Base-by-base conservation (phyloP, 495 filamentous ascomycete genomes). In the Peziza echinospora region DNA sequence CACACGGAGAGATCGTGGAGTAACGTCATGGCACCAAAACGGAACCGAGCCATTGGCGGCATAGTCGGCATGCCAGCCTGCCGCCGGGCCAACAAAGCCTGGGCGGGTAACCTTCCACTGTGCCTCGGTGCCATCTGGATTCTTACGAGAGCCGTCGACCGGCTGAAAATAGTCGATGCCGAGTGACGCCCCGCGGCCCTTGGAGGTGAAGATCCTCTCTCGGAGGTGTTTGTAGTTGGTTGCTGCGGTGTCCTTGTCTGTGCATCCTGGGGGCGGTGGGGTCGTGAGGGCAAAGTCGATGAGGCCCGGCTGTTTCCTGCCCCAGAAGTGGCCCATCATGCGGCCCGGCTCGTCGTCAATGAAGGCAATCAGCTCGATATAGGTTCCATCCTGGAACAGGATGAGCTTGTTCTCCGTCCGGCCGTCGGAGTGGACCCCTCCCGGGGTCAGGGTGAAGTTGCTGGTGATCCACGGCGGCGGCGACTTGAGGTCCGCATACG, bases 321-420 rank as follows among this genome's bases (percentile, higher is more conserved):
- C 71, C 72, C 71, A 77, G 39, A 65, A 66, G 49, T 74, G 70
- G 4, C 58, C 57, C 10, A 51, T 53, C 21, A 67, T 63, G 16
- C 54, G 50, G 5, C 49, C 54, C 0, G 64, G 62, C 43, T 63
- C 56, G 44, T 67, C 67, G 26, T 67, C 53, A 25, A 73, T 64
- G 60, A 77, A 77, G 46, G 68, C 68, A 52, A 76, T 71, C 8
- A 76, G 62, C 55, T 77, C 73, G 47, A 77, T 54, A 61, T 77
- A 77, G 24, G 62, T 63, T 43, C 73, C 72, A 53, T 76, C 72
- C 24, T 54, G 24, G 53, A 77, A 70, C 24, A 71, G 49, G 45
- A 72, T 66, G 26, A 77, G 67, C 24, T 65, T 68, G 56, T 73
- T 76, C 51, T 74, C 69, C 7, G 66, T 73, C 34, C 58, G 58